Evolutionary conservation across 768 basidiomycete genomes (phyloP).

Genomic region (Kwoniella europaea): DNA sequence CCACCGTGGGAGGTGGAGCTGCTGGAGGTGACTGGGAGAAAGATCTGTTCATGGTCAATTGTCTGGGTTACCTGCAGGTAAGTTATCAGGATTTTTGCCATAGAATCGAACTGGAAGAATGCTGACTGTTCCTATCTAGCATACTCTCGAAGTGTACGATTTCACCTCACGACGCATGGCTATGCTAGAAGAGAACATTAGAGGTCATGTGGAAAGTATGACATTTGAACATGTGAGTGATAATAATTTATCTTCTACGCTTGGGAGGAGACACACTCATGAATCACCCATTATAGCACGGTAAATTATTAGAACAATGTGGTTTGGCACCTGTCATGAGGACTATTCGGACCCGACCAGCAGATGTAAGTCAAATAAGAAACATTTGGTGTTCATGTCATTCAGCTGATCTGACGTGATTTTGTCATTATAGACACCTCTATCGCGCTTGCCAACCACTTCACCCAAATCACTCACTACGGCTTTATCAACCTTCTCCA

Average conservation of each 20-base stretch:
- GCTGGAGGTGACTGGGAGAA: constrained; percentile 80
- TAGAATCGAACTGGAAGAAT: neutral
- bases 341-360: constrained; percentile 57
- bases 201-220: constrained; percentile 68
- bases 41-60: constrained; percentile 83
- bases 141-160: constrained; percentile 51
- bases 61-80: constrained; percentile 79
- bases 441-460: constrained; percentile 74
- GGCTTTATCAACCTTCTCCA: constrained; percentile 71
- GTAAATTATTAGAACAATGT: constrained; percentile 58
- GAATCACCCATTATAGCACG: constrained; percentile 49
- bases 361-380: constrained; percentile 50
- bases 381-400: neutral
- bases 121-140: constrained; percentile 31
- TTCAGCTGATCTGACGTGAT: neutral
- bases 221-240: constrained; percentile 80
- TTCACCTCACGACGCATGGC: constrained; percentile 60
- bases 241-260: no score
- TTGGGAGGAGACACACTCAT: neutral
- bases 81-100: constrained; percentile 32
- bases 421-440: constrained; percentile 64
- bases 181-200: constrained; percentile 67
- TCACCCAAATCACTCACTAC: constrained; percentile 68
- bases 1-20: constrained; percentile 16
- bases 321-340: constrained; percentile 60